phyloP scores from a whole-genome alignment of 1,284 basidiomycete genomes.

The Schizophyllum commune region DNA sequence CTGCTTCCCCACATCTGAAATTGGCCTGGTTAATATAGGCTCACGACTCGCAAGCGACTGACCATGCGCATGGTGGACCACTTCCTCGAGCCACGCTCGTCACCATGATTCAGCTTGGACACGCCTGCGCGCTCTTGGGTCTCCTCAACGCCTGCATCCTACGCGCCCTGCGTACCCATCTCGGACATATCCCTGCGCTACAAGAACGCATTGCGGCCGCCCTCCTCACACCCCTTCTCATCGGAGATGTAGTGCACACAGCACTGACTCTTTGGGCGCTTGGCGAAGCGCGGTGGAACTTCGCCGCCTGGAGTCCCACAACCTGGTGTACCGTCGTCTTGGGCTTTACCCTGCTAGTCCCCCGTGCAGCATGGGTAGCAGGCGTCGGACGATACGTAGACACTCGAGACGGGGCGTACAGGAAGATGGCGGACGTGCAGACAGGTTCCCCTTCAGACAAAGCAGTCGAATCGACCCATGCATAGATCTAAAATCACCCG shows the following conservation, averaged over 20 bases:
- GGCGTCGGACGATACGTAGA: conserved; percentile 68
- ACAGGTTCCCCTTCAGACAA: too few species aligned
- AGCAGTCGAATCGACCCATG: not conserved
- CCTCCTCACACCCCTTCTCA: conserved; percentile 56
- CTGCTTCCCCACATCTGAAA: conserved; percentile 5
- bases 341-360: conserved; percentile 57
- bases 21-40: conserved; percentile 31
- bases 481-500: not conserved
- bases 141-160: conserved; percentile 62
- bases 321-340: conserved; percentile 59
- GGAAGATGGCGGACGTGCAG: not conserved
- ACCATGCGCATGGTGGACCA: conserved; percentile 41
- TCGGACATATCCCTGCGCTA: conserved; percentile 48
- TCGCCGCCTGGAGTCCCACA: conserved; percentile 56
- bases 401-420: conserved; percentile 39
- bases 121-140: conserved; percentile 67
- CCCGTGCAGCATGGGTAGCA: conserved; percentile 62
- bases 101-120: conserved; percentile 60
- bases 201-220: conserved; percentile 62
- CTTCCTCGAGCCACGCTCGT: conserved; percentile 59
- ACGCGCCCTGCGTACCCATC: conserved; percentile 47
- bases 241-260: conserved; percentile 61
- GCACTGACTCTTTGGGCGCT: conserved; percentile 64
- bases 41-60: conserved; percentile 67
- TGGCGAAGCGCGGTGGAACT: conserved; percentile 55